phyloP scores from a whole-genome alignment of 2,329 filamentous ascomycete species.

The Claviceps pazoutovae region DNA sequence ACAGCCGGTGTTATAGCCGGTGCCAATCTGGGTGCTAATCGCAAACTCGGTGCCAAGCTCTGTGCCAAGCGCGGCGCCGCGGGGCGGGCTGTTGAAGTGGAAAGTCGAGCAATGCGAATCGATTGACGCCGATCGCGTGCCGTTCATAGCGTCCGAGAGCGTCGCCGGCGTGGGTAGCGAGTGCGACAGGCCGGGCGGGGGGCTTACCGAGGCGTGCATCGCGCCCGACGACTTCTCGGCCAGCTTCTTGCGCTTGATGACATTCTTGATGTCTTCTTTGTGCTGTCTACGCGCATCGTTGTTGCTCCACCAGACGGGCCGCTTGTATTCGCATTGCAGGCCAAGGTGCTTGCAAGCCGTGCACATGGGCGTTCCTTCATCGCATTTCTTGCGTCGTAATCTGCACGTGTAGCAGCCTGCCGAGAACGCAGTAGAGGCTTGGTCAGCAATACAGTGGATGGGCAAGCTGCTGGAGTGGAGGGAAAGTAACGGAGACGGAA shows the following conservation, averaged over 20 bases:
- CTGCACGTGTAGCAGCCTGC: conserved; percentile 56
- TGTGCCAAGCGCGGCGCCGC: conserved; percentile 13
- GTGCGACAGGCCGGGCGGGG: conserved; percentile 66
- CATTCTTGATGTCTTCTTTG: conserved; percentile 92
- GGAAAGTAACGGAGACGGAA: conserved; percentile 2
- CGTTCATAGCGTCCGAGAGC: conserved; percentile 54
- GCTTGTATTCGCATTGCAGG: conserved; percentile 87
- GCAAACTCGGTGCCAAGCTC: conserved; percentile 43
- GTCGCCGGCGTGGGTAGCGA: conserved; percentile 71
- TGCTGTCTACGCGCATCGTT: conserved; percentile 71
- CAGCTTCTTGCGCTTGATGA: conserved; percentile 94
- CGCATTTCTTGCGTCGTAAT: conserved; percentile 55
- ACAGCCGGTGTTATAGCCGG: no score
- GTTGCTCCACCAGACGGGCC: conserved; percentile 95
- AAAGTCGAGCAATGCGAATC: conserved; percentile 69
- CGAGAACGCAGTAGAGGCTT: not conserved
- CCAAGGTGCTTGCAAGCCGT: conserved; percentile 60
- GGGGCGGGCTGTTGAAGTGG: conserved; percentile 52
- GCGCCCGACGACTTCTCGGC: conserved; percentile 63
- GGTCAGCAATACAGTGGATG: conserved; percentile 2
- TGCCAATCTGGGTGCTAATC: no score
- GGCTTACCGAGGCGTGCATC: conserved; percentile 43
- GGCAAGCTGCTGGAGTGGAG: conserved; percentile 6
- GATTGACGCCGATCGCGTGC: conserved; percentile 62
- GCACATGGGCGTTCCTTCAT: conserved; percentile 49